These are phyloP conservation scores for Lagenidium giganteum DNA, from an alignment of 352 stramenopile species.

Conservation along the genomic window DNA sequence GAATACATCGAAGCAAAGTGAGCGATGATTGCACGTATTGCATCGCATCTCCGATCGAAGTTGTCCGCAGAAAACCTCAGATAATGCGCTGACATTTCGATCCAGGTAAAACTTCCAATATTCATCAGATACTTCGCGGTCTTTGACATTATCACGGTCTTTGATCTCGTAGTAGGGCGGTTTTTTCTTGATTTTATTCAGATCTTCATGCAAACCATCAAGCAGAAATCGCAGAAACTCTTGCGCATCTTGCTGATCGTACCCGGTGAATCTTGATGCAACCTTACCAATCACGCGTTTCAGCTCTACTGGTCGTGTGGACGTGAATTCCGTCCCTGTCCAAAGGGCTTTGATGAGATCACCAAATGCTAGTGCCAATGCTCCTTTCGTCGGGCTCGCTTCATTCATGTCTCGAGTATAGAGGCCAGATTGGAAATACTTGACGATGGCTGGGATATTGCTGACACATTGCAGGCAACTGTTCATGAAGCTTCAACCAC, in stretches of 20 bases:
- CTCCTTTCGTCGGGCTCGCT: constrained; percentile 48
- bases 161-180: constrained; percentile 76
- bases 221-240: constrained; percentile 89
- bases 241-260: constrained; percentile 88
- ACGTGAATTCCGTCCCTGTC: constrained; percentile 46
- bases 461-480: constrained; percentile 82
- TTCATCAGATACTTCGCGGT: constrained; percentile 61
- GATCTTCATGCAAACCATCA: constrained; percentile 83
- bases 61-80: constrained; percentile 81
- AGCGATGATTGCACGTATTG: constrained; percentile 62
- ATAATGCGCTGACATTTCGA: constrained; percentile 61
- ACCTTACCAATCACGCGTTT: constrained; percentile 75
- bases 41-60: constrained; percentile 73
- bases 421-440: constrained; percentile 44
- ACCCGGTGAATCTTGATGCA: constrained; percentile 64
- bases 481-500: constrained; percentile 84
- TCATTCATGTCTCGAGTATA: constrained; percentile 54
- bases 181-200: constrained; percentile 72
- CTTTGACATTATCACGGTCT: constrained; percentile 34
- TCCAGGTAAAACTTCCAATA: constrained; percentile 86
- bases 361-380: constrained; percentile 55
- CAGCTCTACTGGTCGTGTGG: constrained; percentile 53
- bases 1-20: constrained; percentile 81
- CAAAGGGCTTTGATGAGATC: constrained; percentile 70
- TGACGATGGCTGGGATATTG: constrained; percentile 45